Percentiles rank a stretch among this genome's conserved stretches.
These are phyloP conservation scores for Apiospora rasikravindrae DNA, from an alignment of 2,329 filamentous ascomycete species.

Conservation along the genomic window DNA sequence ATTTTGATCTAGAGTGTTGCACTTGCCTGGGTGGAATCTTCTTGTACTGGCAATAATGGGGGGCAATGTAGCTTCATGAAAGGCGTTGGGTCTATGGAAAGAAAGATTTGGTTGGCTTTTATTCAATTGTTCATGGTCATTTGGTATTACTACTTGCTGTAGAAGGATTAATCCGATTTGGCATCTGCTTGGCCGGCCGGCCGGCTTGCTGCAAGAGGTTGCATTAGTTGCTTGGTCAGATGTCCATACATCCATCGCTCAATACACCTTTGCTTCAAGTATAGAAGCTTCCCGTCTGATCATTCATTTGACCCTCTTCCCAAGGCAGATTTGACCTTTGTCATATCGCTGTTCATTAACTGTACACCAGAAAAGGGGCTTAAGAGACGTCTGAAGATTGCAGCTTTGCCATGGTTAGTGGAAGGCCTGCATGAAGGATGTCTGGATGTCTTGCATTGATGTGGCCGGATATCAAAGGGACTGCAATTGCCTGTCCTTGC, in stretches of 20 bases:
- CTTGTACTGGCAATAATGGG: background rate
- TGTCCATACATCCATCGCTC: background rate
- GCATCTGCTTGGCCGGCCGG: background rate
- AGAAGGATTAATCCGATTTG: background rate
- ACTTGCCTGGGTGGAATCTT: background rate
- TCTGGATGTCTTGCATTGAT: background rate
- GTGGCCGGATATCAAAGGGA: background rate
- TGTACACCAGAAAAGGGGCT: background rate
- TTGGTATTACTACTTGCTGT: background rate
- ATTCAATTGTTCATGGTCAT: background rate
- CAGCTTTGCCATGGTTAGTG: background rate
- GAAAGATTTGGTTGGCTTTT: slow-evolving; percentile 16
- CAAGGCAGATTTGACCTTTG: background rate
- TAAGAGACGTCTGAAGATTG: background rate
- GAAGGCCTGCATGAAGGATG: background rate
- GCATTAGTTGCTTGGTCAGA: background rate
- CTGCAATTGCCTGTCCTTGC: background rate
- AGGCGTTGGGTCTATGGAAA: slow-evolving; percentile 15
- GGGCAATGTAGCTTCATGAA: slow-evolving; percentile 8
- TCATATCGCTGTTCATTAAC: background rate
- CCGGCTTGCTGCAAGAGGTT: background rate
- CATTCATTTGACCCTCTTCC: background rate
- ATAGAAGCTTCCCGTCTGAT: background rate
- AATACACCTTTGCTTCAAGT: background rate
- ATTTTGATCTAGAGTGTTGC: background rate